These are phyloP conservation scores for Salvia miltiorrhiza DNA, from an alignment of 257 asterid genomes.

Conservation along the genomic window DNA sequence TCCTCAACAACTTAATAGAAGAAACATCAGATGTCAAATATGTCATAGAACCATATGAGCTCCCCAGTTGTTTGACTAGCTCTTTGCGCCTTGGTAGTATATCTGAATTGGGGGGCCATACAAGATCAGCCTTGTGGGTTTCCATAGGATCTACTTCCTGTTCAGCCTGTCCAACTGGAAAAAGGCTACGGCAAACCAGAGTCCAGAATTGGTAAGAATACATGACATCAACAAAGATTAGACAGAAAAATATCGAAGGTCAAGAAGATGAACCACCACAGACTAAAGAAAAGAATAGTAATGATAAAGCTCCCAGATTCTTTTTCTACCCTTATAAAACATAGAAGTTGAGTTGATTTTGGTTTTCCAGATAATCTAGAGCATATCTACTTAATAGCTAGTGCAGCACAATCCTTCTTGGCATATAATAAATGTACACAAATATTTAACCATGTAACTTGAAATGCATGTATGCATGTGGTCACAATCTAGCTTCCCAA, in stretches of 20 bases:
- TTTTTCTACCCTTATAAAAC: neutral
- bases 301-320: conserved; percentile 2
- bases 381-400: neutral
- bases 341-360: neutral
- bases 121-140: conserved; percentile 36
- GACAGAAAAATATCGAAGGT: conserved; percentile 3
- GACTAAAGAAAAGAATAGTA: conserved; percentile 2
- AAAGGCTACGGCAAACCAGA: conserved; percentile 41
- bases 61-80: conserved; percentile 40
- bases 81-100: conserved; percentile 31
- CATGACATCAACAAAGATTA: neutral
- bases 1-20: conserved; percentile 50
- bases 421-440: neutral
- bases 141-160: conserved; percentile 36
- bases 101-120: conserved; percentile 51
- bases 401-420: conserved; percentile 11
- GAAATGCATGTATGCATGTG: neutral
- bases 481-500: neutral
- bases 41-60: conserved; percentile 30
- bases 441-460: neutral
- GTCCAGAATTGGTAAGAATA: conserved; percentile 22
- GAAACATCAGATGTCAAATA: conserved; percentile 64
- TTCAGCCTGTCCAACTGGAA: conserved; percentile 45
- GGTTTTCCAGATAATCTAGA: neutral
- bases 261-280: neutral